These are phyloP conservation scores for Fusarium duplospermum DNA, from an alignment of 2,329 filamentous ascomycete genomes.

Conservation along the genomic window DNA sequence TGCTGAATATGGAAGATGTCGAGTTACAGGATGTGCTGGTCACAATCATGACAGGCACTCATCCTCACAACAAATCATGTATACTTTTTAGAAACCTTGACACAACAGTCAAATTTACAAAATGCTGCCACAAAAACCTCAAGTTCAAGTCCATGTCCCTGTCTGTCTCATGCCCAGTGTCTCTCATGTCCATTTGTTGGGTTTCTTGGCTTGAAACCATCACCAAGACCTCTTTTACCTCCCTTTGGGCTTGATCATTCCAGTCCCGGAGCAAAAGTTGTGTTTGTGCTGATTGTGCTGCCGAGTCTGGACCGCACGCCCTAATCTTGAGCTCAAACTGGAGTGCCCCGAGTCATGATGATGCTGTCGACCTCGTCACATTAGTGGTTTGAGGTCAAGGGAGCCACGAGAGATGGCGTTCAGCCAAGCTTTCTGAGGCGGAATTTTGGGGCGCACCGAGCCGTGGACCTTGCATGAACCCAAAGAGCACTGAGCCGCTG, in stretches of 20 bases:
- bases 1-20: slow-evolving; percentile 41
- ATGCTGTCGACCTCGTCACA: background rate
- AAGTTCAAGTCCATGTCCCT: background rate
- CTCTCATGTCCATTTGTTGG: background rate
- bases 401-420: background rate
- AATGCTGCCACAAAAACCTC: slow-evolving; percentile 35
- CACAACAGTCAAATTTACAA: slow-evolving; percentile 42
- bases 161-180: background rate
- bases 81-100: slow-evolving; percentile 41
- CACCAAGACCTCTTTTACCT: background rate
- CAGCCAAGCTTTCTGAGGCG: slow-evolving; percentile 14
- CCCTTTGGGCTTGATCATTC: background rate
- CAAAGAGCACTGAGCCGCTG: slow-evolving; percentile 2
- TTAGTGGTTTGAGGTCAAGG: slow-evolving; percentile 4
- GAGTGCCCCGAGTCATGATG: slow-evolving; percentile 15
- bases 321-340: background rate
- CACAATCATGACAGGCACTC: slow-evolving; percentile 45
- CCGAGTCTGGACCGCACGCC: background rate
- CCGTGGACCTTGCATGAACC: slow-evolving; percentile 21
- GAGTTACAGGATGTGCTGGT: slow-evolving; percentile 48
- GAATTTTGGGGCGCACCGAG: slow-evolving; percentile 6
- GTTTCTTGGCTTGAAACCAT: background rate
- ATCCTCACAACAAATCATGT: slow-evolving; percentile 41
- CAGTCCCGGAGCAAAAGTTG: background rate
- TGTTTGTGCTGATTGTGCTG: background rate